These are phyloP conservation scores for Oryza rufipogon DNA, from an alignment of 176 grass and related monocot species.

Conservation along the genomic window DNA sequence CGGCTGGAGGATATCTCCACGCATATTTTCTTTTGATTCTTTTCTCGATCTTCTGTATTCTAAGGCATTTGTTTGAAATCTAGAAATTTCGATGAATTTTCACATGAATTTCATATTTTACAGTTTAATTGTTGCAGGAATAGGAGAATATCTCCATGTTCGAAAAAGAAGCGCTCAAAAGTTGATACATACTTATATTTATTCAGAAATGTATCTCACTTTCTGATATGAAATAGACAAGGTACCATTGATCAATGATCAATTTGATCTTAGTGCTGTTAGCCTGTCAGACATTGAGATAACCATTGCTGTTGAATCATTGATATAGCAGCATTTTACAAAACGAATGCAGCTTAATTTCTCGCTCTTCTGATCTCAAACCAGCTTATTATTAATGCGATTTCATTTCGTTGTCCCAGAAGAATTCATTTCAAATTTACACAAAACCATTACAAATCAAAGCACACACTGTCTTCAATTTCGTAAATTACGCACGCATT, in stretches of 20 bases:
- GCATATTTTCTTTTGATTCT: background rate
- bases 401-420: background rate
- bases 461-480: background rate
- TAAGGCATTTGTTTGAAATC: background rate
- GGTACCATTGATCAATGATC: too few relatives aligned
- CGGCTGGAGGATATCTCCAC: conserved; percentile 5
- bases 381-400: too few relatives aligned
- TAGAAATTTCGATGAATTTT: background rate
- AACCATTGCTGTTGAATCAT: background rate
- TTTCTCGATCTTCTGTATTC: too few relatives aligned
- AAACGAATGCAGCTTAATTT: background rate
- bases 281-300: too few relatives aligned
- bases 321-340: background rate
- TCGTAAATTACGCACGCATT: background rate
- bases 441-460: conserved; percentile 11
- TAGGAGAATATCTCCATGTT: background rate
- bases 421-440: background rate
- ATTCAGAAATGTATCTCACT: too few relatives aligned
- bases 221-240: too few relatives aligned
- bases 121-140: too few relatives aligned
- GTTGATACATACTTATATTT: too few relatives aligned
- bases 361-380: background rate
- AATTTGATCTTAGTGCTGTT: too few relatives aligned
- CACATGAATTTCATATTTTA: too few relatives aligned
- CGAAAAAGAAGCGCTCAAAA: too few relatives aligned